A percentile compares a stretch with the other conserved stretches of the same genome.
Conservation (phyloP, 176 grass and related monocot genomes). For the Miscanthus lutarioriparius region DNA sequence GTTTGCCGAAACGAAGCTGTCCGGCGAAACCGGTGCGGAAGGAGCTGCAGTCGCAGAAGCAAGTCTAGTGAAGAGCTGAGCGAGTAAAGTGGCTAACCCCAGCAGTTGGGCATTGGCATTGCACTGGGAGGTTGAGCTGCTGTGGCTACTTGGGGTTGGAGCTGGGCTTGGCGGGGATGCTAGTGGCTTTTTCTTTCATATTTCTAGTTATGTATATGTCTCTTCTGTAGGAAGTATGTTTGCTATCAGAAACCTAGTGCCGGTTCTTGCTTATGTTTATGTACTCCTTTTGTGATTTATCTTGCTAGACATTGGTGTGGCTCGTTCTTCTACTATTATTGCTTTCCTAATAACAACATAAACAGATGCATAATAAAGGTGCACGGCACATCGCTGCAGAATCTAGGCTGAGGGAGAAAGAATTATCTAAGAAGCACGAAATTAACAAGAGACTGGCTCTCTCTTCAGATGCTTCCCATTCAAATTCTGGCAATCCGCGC, state of each 20-base stretch:
- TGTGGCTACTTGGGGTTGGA: too few species aligned
- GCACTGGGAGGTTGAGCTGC: too few species aligned
- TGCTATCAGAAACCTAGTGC: not conserved
- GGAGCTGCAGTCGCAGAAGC: too few species aligned
- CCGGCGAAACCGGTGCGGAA: too few species aligned
- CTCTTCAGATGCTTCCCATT: conserved; percentile 43
- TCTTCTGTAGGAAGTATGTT: not conserved
- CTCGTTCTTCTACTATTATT: conserved; percentile 7
- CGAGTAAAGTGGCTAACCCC: too few species aligned
- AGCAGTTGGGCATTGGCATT: too few species aligned
- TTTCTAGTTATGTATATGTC: not conserved
- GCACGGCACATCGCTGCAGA: conserved; percentile 68
- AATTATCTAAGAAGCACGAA: conserved; percentile 58
- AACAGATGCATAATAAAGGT: conserved; percentile 81
- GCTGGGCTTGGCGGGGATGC: too few species aligned
- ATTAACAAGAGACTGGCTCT: conserved; percentile 68
- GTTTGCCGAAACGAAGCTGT: too few species aligned
- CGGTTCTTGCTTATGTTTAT: conserved; percentile 21
- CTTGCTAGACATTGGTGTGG: not conserved
- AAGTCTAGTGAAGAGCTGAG: too few species aligned
- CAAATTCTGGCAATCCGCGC: conserved; percentile 21
- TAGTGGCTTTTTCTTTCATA: not conserved
- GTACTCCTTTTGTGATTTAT: conserved; percentile 9
- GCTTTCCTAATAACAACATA: conserved; percentile 13
- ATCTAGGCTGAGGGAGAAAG: conserved; percentile 47